Evolutionary conservation across 495 filamentous ascomycete species (phyloP).

Genomic region (Thozetella sp.): DNA sequence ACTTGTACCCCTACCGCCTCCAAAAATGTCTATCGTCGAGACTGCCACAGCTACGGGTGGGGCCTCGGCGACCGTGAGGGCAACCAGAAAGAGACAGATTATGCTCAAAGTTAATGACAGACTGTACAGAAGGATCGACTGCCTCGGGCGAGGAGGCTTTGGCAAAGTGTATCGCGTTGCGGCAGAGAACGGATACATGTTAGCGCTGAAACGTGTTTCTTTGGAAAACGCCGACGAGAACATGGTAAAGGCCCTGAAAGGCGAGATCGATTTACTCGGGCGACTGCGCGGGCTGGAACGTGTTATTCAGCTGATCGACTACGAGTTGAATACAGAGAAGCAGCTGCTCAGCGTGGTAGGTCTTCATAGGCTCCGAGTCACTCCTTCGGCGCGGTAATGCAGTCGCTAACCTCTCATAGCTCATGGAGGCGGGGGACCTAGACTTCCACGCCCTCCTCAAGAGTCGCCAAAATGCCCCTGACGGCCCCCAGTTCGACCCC

Average conservation of each 20-base stretch:
- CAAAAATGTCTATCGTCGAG: constrained; percentile 94
- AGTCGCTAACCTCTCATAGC: constrained; percentile 33
- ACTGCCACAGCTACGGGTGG: constrained; percentile 86
- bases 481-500: constrained; percentile 77
- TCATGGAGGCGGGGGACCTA: constrained; percentile 98
- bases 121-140: constrained; percentile 83
- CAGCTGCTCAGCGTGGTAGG: constrained; percentile 82
- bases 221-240: constrained; percentile 86
- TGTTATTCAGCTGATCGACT: constrained; percentile 88
- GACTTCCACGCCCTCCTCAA: constrained; percentile 85
- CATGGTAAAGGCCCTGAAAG: constrained; percentile 87
- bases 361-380: too few species aligned
- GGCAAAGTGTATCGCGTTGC: constrained; percentile 95
- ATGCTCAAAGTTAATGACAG: constrained; percentile 91
- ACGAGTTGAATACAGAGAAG: constrained; percentile 88
- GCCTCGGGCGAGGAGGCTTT: constrained; percentile 88
- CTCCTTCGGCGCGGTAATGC: neutral
- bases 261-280: constrained; percentile 91
- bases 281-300: constrained; percentile 82
- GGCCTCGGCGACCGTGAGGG: constrained; percentile 67
- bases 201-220: constrained; percentile 90
- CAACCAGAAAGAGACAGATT: constrained; percentile 71
- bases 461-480: constrained; percentile 67
- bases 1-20: constrained; percentile 78
- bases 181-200: constrained; percentile 92